Percentiles rank a stretch among this genome's conserved stretches.
Conservation (phyloP, 345 rosid species). For the Eucalyptus sp. region DNA sequence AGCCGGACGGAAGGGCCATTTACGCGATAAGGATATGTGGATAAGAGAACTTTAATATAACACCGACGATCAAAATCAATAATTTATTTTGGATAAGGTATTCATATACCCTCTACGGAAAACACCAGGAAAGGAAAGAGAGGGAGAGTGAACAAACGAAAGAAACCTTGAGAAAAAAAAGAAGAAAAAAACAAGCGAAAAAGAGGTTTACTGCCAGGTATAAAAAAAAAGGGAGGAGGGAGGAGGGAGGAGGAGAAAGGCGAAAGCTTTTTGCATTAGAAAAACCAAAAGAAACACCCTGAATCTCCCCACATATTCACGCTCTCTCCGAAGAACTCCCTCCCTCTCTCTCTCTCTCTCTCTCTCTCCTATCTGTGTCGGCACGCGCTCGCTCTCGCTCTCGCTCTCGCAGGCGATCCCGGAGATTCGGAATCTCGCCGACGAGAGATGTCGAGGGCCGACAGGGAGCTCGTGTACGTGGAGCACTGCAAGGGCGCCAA, state of each 20-base stretch:
- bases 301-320: not conserved
- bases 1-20: not conserved
- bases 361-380: not conserved
- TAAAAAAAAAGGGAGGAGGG: not conserved
- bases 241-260: not conserved
- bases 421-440: not conserved
- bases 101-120: not conserved
- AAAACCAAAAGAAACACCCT: not conserved
- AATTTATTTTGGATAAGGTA: not conserved
- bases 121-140: not conserved
- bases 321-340: not conserved
- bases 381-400: not conserved
- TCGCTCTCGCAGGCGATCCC: not conserved
- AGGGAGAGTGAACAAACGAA: not conserved
- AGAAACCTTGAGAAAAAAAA: not conserved
- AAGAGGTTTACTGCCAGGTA: not conserved
- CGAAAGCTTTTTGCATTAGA: not conserved
- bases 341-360: not conserved
- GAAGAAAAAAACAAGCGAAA: not conserved
- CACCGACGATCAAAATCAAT: no score
- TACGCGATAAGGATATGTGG: not conserved
- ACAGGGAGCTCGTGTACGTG: constrained; percentile 3
- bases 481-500: constrained; percentile 53
- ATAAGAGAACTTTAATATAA: not conserved
- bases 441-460: not conserved